Conservation (phyloP, 306 rosid species). For the Amphicarpaea edgeworthii region DNA sequence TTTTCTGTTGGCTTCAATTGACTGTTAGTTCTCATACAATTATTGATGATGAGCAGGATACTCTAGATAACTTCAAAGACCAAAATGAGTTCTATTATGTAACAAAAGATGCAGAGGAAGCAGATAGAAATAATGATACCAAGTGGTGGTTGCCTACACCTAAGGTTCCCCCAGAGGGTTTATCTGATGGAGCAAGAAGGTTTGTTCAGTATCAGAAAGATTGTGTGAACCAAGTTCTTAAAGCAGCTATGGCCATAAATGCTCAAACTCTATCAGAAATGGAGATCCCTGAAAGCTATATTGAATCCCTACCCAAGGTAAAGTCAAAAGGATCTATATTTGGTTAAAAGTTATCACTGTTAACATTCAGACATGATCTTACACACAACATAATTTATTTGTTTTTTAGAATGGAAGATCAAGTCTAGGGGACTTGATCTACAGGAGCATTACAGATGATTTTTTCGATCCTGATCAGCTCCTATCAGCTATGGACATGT, state of each 20-base stretch:
- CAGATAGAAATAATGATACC: conserved; percentile 73
- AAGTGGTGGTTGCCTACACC: conserved; percentile 99
- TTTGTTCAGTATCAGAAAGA: conserved; percentile 95
- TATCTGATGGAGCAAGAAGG: conserved; percentile 82
- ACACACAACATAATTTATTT: background rate
- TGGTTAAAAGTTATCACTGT: background rate
- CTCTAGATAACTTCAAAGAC: conserved; percentile 84
- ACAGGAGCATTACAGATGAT: conserved; percentile 82
- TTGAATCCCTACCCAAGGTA: conserved; percentile 94
- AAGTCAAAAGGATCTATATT: conserved; percentile 22
- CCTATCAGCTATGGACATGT: conserved; percentile 76
- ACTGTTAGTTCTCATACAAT: conserved; percentile 23
- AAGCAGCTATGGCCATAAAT: conserved; percentile 99
- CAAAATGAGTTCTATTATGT: conserved; percentile 81
- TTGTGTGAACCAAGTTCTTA: conserved; percentile 96
- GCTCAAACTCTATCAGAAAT: conserved; percentile 93
- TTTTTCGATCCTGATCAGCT: conserved; percentile 92
- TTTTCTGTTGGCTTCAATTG: conserved; percentile 18
- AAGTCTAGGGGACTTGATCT: conserved; percentile 88
- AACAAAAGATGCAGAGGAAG: conserved; percentile 65
- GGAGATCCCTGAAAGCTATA: conserved; percentile 95
- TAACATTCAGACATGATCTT: background rate
- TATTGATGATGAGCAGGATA: conserved; percentile 64
- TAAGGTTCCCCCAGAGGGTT: conserved; percentile 80
- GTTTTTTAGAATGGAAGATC: conserved; percentile 90